Evolutionary conservation across 2,329 filamentous ascomycete species (phyloP).

Genomic region (Epichloe sibirici): DNA sequence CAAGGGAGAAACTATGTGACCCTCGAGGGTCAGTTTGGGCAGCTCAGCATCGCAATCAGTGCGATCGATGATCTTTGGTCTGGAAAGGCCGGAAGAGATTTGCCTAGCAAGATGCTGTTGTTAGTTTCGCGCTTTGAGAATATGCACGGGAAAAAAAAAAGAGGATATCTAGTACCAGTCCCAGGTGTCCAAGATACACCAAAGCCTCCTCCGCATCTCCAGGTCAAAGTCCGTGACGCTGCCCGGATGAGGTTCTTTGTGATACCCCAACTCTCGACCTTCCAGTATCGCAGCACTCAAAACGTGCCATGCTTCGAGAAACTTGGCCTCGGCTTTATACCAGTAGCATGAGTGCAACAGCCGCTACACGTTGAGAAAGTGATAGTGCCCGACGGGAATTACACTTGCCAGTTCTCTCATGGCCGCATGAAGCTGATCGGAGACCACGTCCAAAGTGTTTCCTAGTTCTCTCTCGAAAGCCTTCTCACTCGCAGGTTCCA

Average conservation of each 20-base stretch:
- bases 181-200: constrained; percentile 22
- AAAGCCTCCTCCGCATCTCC: constrained; percentile 20
- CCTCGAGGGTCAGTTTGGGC: constrained; percentile 18
- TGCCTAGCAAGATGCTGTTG: constrained; percentile 14
- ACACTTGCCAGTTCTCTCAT: constrained; percentile 15
- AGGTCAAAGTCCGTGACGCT: constrained; percentile 16
- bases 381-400: constrained; percentile 16
- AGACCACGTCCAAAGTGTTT: constrained; percentile 10
- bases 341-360: constrained; percentile 20
- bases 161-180: constrained; percentile 17
- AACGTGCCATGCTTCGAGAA: constrained; percentile 20
- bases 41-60: constrained; percentile 14
- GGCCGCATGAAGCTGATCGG: constrained; percentile 14
- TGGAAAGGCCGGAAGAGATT: constrained; percentile 20
- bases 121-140: not conserved
- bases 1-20: constrained; percentile 15
- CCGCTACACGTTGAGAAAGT: constrained; percentile 17
- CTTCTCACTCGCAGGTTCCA: constrained; percentile 10
- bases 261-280: constrained; percentile 17
- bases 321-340: constrained; percentile 21
- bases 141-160: not conserved
- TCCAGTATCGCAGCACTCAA: constrained; percentile 20
- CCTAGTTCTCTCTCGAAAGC: constrained; percentile 13
- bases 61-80: constrained; percentile 20
- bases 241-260: constrained; percentile 11